Percentiles rank a stretch among this genome's conserved stretches.
phyloP scores from a whole-genome alignment of 495 filamentous ascomycete genomes.

The Cryomyces minteri region DNA sequence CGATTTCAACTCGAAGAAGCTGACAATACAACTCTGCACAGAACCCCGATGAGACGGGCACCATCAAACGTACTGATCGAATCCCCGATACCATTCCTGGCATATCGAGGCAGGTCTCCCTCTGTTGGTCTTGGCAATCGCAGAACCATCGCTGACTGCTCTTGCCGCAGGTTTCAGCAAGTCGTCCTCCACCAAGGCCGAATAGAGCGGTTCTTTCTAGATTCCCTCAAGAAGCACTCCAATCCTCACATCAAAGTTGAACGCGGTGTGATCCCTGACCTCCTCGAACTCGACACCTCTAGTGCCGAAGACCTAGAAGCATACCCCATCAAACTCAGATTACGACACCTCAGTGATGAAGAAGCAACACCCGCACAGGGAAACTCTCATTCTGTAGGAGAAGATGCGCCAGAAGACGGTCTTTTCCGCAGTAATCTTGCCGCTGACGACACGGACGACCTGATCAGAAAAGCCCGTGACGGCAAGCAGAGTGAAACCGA shows the following conservation, averaged over 20 bases:
- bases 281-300: slow-evolving; percentile 20
- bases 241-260: slow-evolving; percentile 10
- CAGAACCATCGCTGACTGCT: too few species aligned
- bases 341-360: slow-evolving; percentile 14
- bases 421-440: slow-evolving; percentile 31
- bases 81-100: slow-evolving; percentile 32
- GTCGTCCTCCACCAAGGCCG: slow-evolving; percentile 20
- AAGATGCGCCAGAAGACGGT: slow-evolving; percentile 17
- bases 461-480: slow-evolving; percentile 20
- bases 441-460: slow-evolving; percentile 36
- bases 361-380: slow-evolving; percentile 16
- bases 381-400: slow-evolving; percentile 14
- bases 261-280: slow-evolving; percentile 12
- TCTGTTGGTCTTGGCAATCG: too few species aligned
- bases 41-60: slow-evolving; percentile 27
- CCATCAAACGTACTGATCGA: slow-evolving; percentile 31
- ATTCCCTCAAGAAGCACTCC: slow-evolving; percentile 14
- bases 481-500: slow-evolving; percentile 19
- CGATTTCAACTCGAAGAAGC: background rate
- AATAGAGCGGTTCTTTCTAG: slow-evolving; percentile 21
- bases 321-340: slow-evolving; percentile 28
- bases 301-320: slow-evolving; percentile 24
- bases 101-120: slow-evolving; percentile 13
- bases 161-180: slow-evolving; percentile 15
- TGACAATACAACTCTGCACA: background rate